These are phyloP conservation scores for Plasmodium cynomolgi DNA, from an alignment of 169 alveolate species.

Conservation along the genomic window DNA sequence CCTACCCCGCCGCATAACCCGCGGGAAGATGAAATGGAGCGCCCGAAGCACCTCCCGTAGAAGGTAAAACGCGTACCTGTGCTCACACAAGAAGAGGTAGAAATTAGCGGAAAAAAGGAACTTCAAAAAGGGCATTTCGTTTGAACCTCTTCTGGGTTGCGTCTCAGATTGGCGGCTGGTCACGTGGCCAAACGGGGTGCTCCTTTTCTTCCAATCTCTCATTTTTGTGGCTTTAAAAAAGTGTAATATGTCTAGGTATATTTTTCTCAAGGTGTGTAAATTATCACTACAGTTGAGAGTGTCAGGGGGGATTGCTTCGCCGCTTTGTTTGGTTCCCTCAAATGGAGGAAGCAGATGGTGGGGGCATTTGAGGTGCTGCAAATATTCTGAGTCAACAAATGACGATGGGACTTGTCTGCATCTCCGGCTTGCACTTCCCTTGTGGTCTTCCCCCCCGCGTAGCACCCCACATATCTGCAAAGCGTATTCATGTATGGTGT, in stretches of 20 bases:
- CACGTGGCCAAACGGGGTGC: neutral
- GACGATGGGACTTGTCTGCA: neutral
- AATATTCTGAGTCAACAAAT: neutral
- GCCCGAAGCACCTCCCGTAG: constrained; percentile 19
- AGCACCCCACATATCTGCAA: constrained; percentile 22
- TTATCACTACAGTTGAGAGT: neutral
- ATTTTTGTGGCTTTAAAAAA: constrained; percentile 22
- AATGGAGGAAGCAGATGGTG: neutral
- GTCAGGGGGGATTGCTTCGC: neutral
- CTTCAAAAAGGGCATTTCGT: constrained; percentile 34
- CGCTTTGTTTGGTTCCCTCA: neutral
- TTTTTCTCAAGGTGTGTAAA: constrained; percentile 13
- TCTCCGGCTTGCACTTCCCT: neutral
- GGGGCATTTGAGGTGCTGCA: neutral
- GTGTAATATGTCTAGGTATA: constrained; percentile 30
- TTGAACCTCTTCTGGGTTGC: constrained; percentile 15
- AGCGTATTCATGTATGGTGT: constrained; percentile 39
- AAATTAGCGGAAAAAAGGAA: constrained; percentile 52
- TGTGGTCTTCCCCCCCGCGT: neutral
- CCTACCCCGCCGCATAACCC: neutral
- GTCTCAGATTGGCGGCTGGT: neutral
- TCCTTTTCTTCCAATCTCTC: neutral
- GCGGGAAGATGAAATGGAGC: constrained; percentile 11
- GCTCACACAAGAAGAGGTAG: constrained; percentile 49
- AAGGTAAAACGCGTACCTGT: constrained; percentile 35